Base-by-base conservation (phyloP, 345 rosid species). In the Durio zibethinus region DNA sequence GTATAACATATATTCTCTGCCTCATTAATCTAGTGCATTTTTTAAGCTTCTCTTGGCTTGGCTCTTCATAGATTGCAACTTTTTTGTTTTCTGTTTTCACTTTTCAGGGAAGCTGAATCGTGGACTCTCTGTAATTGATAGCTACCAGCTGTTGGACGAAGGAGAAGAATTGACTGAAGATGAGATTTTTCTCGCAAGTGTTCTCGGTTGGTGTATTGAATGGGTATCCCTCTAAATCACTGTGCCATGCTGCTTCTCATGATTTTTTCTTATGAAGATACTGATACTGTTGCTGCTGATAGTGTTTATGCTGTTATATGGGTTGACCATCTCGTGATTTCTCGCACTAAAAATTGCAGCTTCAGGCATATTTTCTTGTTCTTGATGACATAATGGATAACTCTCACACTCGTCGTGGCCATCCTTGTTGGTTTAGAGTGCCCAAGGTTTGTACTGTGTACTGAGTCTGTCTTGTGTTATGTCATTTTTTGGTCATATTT, bases 151-250 rank as follows among this genome's bases (percentile, higher is more conserved):
- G 79, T 78, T 93, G 84, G 89, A 88, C 83, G 85, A 89, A 76
- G 92, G 93, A 72, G 77, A 80, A 47, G 92, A 87, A 65, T 80
- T 93, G 78, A 86, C 88, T 0, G 92, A 90, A 65, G 88, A 89
- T 48, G 93, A 93, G 71, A 47, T 88, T 50, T 89, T 90, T 75
- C 95, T 88, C 64, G 82, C 92, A 25, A 87, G 91, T 75, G 86
- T 89, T 72, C 97, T 91, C 42, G 98, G 97, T 74, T 93, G 98
- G 98, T 93, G 97, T 40, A 84, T 93, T 63, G 94, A 93, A 87
- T 93, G 95, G 97, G 98, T 93, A 93, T 66, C 74, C 45, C 54
- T 69, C 25, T 69, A 21, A 42, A 66, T 35, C 61, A 43, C 62
- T 4, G 14, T 66, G 31, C 33, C n/a, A 10, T 66, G 72, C 29